Conservation (phyloP, 192 early-diverging fungal genomes). For the Rhizophagus prolifer region DNA sequence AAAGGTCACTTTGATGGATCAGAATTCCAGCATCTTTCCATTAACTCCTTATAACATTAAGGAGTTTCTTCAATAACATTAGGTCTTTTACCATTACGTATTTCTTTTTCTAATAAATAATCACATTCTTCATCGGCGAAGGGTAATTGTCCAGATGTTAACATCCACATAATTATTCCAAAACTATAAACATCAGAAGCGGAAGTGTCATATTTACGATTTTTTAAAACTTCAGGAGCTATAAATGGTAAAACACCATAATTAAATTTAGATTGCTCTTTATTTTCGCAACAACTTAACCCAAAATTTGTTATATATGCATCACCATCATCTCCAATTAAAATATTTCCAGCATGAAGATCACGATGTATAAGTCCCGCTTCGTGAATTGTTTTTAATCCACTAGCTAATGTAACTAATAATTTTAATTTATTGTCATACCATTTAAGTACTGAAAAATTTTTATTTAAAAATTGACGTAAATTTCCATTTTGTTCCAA, state of each 20-base stretch:
- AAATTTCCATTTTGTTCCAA: conserved; percentile 38
- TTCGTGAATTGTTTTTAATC: conserved; percentile 42
- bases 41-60: background rate
- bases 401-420: conserved; percentile 33
- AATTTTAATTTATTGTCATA: conserved; percentile 33
- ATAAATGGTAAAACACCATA: conserved; percentile 39
- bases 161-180: too few species aligned
- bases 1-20: background rate
- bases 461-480: conserved; percentile 34
- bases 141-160: too few species aligned
- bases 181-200: too few species aligned
- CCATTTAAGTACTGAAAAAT: conserved; percentile 33
- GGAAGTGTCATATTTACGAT: background rate
- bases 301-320: conserved; percentile 35
- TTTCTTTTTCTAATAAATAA: background rate
- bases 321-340: background rate
- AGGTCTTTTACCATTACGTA: too few species aligned
- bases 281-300: conserved; percentile 20
- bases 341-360: conserved; percentile 29
- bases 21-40: conserved; percentile 17
- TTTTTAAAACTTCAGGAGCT: too few species aligned
- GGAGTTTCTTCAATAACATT: background rate
- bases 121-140: too few species aligned
- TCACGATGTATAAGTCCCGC: conserved; percentile 40
- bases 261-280: background rate